Percentiles rank a stretch among this genome's conserved stretches.
Evolutionary conservation across 371 early-diverging fungal species (phyloP).

Genomic region (Massospora cicadina): DNA sequence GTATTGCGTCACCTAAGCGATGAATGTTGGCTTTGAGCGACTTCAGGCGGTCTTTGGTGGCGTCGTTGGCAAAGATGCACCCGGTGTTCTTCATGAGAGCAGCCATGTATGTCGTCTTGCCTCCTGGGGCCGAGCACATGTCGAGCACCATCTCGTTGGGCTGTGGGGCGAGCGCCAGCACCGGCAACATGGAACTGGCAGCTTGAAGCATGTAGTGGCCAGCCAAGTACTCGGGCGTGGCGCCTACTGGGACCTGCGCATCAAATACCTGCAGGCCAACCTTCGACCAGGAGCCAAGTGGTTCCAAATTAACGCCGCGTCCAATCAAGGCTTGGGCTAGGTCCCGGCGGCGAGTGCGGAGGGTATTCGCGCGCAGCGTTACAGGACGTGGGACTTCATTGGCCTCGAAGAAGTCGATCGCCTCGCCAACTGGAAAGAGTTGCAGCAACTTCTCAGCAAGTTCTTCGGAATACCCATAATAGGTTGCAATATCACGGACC

Average conservation of each 20-base stretch:
- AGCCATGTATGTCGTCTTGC: slow-evolving; percentile 88
- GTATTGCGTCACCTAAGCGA: slow-evolving; percentile 56
- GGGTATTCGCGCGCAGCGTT: slow-evolving; percentile 94
- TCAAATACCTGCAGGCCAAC: slow-evolving; percentile 86
- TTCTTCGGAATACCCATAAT: slow-evolving; percentile 93
- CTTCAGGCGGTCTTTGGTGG: slow-evolving; percentile 83
- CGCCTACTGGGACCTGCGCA: slow-evolving; percentile 79
- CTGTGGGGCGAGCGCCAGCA: slow-evolving; percentile 90
- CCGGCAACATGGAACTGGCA: slow-evolving; percentile 95
- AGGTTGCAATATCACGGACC: slow-evolving; percentile 64
- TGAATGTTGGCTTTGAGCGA: slow-evolving; percentile 88
- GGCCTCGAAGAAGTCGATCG: slow-evolving; percentile 96
- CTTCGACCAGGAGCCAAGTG: slow-evolving; percentile 86
- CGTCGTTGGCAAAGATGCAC: slow-evolving; percentile 93
- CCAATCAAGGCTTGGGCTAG: slow-evolving; percentile 85
- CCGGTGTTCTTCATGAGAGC: slow-evolving; percentile 98
- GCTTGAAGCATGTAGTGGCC: slow-evolving; percentile 99
- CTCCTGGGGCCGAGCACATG: slow-evolving; percentile 99
- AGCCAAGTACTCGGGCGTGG: slow-evolving; percentile 99
- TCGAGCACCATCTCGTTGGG: slow-evolving; percentile 91
- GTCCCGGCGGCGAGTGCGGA: slow-evolving; percentile 86
- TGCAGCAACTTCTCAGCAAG: slow-evolving; percentile 83
- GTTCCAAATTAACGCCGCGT: slow-evolving; percentile 96
- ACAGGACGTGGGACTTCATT: slow-evolving; percentile 96
- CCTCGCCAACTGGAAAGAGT: slow-evolving; percentile 77